phyloP scores from a whole-genome alignment of 1,139 yeast genomes.

The Saccharomyces hybrid region DNA sequence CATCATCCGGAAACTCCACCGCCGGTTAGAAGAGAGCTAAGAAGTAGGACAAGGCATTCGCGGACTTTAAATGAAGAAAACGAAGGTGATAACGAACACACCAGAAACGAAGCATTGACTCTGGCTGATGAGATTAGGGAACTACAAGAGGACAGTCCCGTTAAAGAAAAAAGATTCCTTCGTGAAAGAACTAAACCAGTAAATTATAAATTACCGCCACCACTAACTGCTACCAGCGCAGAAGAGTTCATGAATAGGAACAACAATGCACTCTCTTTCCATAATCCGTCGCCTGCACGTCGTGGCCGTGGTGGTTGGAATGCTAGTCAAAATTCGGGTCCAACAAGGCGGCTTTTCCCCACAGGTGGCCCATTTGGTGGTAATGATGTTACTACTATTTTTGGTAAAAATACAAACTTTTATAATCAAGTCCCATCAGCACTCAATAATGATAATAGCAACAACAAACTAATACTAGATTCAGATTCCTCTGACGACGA shows the following conservation, averaged over 20 bases:
- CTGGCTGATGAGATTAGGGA: conserved; percentile 38
- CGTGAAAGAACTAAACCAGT: conserved; percentile 68
- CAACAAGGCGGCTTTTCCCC: conserved; percentile 67
- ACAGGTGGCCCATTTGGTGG: conserved; percentile 98
- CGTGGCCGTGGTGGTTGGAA: conserved; percentile 35
- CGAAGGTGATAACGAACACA: conserved; percentile 15
- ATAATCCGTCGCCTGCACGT: conserved; percentile 29
- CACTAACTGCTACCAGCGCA: conserved; percentile 41
- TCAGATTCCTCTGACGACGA: conserved; percentile 72
- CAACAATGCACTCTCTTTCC: conserved; percentile 17
- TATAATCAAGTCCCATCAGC: conserved; percentile 33
- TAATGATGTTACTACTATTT: conserved; percentile 69
- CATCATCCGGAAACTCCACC: conserved; percentile 13
- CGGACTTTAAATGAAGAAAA: conserved; percentile 8
- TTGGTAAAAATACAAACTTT: conserved; percentile 55
- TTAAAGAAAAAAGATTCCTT: conserved; percentile 48
- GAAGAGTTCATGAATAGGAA: conserved; percentile 13
- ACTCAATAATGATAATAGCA: conserved; percentile 34
- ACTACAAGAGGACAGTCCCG: conserved; percentile 35
- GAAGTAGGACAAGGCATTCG: conserved; percentile 11
- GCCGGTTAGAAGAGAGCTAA: conserved; percentile 10
- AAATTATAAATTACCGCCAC: conserved; percentile 84
- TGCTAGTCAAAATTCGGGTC: conserved; percentile 27
- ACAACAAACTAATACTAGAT: conserved; percentile 34
- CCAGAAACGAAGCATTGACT: conserved; percentile 25